These are phyloP conservation scores for Paracoccidioides brasiliensis DNA, from an alignment of 2,329 filamentous ascomycete genomes.

Conservation along the genomic window DNA sequence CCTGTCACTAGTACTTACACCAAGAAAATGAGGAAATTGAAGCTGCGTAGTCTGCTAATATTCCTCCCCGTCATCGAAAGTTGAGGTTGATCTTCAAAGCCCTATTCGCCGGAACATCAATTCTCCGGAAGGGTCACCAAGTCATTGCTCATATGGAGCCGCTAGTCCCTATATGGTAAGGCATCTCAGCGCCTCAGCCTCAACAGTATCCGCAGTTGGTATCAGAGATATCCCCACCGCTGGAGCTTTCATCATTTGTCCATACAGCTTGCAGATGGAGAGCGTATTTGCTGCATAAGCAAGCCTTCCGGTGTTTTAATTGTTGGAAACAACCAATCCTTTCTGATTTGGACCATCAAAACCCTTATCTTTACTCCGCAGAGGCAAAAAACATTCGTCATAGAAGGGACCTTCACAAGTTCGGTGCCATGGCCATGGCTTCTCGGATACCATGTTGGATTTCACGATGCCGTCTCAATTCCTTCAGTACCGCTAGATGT, in stretches of 20 bases:
- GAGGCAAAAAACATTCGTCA: not conserved
- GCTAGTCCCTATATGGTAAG: not conserved
- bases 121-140: not conserved
- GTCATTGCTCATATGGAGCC: not conserved
- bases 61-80: not conserved
- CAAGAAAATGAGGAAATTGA: not conserved
- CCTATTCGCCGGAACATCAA: not conserved
- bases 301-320: not conserved
- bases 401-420: not conserved
- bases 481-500: conserved; percentile 22
- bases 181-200: not conserved
- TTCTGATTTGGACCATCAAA: not conserved
- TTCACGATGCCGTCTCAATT: conserved; percentile 19
- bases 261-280: not conserved
- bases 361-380: not conserved
- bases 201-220: conserved; percentile 1
- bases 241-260: not conserved
- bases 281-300: not conserved
- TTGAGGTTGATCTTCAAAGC: not conserved
- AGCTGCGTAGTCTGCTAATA: not conserved
- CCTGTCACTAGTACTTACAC: not conserved
- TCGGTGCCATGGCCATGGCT: not conserved
- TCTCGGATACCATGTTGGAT: not conserved
- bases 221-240: not conserved
- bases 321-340: not conserved